phyloP scores from a whole-genome alignment of 345 rosid species.

The Bruguiera gymnorhiza region DNA sequence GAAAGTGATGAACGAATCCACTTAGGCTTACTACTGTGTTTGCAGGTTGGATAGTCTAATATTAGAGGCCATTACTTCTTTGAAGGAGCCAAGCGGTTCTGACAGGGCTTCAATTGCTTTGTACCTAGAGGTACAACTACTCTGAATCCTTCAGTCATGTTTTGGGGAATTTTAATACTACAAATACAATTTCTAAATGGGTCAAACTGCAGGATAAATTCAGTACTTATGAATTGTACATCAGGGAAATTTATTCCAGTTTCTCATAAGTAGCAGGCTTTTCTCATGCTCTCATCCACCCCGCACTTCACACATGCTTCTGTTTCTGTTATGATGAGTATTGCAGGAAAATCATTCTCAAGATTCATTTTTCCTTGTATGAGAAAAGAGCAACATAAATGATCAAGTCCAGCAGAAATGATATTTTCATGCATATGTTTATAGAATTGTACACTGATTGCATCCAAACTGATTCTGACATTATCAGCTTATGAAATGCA shows the following conservation, averaged over 20 bases:
- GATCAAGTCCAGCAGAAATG: not conserved
- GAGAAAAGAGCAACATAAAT: no score
- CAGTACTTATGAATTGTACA: no score
- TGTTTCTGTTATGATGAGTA: no score
- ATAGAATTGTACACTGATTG: not conserved
- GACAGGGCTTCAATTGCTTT: conserved; percentile 72
- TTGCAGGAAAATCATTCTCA: no score
- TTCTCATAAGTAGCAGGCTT: no score
- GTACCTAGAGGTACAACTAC: conserved; percentile 65
- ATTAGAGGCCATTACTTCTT: conserved; percentile 65
- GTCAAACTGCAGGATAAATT: not conserved
- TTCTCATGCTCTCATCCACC: no score
- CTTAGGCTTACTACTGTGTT: conserved; percentile 2
- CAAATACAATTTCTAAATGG: not conserved
- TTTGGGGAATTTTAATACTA: not conserved
- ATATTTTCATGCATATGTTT: not conserved
- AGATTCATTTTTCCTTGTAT: no score
- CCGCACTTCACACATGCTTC: no score
- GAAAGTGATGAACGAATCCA: not conserved
- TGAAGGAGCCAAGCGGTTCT: conserved; percentile 84
- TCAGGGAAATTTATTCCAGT: no score
- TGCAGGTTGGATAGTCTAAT: conserved; percentile 79
- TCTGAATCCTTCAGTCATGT: not conserved
- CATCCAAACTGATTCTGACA: conserved; percentile 16
- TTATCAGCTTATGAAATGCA: conserved; percentile 22